phyloP scores from a whole-genome alignment of 441 rosid genomes.

The Breynia disticha region DNA sequence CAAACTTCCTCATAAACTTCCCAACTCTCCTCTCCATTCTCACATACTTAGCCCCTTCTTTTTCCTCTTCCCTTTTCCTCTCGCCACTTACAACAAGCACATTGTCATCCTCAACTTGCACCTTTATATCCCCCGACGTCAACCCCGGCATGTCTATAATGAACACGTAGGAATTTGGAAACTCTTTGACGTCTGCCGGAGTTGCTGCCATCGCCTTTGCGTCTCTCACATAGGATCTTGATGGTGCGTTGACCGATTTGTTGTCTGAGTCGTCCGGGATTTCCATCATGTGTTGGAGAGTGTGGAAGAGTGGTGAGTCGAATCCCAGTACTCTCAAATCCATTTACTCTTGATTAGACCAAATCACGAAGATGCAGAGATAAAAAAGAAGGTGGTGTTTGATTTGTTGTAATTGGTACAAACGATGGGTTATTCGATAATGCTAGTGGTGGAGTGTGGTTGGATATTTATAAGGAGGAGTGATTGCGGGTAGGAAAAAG shows the following conservation, averaged over 20 bases:
- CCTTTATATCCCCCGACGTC: conserved; percentile 40
- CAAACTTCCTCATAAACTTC: conserved; percentile 77
- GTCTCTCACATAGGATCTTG: conserved; percentile 34
- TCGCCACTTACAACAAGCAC: conserved; percentile 42
- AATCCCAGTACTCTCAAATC: conserved; percentile 32
- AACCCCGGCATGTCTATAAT: conserved; percentile 57
- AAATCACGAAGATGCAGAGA: too few species aligned
- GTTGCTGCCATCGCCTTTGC: conserved; percentile 54
- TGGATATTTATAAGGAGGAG: too few species aligned
- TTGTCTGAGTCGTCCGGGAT: conserved; percentile 7
- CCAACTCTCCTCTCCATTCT: conserved; percentile 85
- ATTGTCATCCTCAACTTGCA: conserved; percentile 49
- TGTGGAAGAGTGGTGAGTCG: conserved; percentile 23
- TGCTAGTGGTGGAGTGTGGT: too few species aligned
- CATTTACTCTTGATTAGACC: too few species aligned
- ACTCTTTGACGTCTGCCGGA: conserved; percentile 48
- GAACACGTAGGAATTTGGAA: conserved; percentile 35
- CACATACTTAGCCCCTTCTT: conserved; percentile 51
- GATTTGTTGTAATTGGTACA: too few species aligned
- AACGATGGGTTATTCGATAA: too few species aligned
- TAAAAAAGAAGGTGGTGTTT: too few species aligned
- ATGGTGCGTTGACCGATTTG: conserved; percentile 26
- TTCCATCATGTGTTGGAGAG: conserved; percentile 33
- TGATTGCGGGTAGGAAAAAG: too few species aligned
- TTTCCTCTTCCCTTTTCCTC: conserved; percentile 54